phyloP scores from a whole-genome alignment of 495 filamentous ascomycete genomes.

The Tetracladium marchalianum region DNA sequence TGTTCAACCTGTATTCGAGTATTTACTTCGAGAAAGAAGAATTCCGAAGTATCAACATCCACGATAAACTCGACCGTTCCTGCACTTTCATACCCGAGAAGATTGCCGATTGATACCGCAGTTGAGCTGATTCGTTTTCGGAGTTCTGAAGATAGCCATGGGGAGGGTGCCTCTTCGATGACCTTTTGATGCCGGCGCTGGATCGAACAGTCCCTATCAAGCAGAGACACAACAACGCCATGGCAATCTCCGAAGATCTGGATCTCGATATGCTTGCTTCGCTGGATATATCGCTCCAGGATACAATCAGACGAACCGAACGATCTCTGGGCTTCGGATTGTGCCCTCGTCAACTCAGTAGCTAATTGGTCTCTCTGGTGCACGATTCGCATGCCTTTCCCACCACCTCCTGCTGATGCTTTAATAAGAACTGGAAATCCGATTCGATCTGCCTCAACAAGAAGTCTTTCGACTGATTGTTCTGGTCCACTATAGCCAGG shows the following conservation, averaged over 20 bases:
- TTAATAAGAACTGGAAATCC: conserved; percentile 49
- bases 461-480: conserved; percentile 25
- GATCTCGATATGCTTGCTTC: conserved; percentile 40
- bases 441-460: conserved; percentile 29
- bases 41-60: conserved; percentile 37
- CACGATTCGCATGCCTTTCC: conserved; percentile 36
- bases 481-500: conserved; percentile 33
- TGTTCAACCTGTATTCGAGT: conserved; percentile 54
- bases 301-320: conserved; percentile 19
- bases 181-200: conserved; percentile 47
- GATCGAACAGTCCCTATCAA: conserved; percentile 47
- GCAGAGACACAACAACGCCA: conserved; percentile 35
- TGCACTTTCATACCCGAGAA: conserved; percentile 41
- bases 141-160: conserved; percentile 28
- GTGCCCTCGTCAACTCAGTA: conserved; percentile 28
- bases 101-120: conserved; percentile 24
- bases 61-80: conserved; percentile 53
- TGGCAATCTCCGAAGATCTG: conserved; percentile 46
- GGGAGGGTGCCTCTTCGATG: conserved; percentile 29
- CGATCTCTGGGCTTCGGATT: conserved; percentile 1
- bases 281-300: conserved; percentile 6
- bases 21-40: conserved; percentile 57
- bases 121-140: conserved; percentile 29
- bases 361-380: conserved; percentile 24
- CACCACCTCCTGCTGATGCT: conserved; percentile 39